These are phyloP conservation scores for Cystobasidiaceae sp. DNA, from an alignment of 1,284 basidiomycete species.

Conservation along the genomic window DNA sequence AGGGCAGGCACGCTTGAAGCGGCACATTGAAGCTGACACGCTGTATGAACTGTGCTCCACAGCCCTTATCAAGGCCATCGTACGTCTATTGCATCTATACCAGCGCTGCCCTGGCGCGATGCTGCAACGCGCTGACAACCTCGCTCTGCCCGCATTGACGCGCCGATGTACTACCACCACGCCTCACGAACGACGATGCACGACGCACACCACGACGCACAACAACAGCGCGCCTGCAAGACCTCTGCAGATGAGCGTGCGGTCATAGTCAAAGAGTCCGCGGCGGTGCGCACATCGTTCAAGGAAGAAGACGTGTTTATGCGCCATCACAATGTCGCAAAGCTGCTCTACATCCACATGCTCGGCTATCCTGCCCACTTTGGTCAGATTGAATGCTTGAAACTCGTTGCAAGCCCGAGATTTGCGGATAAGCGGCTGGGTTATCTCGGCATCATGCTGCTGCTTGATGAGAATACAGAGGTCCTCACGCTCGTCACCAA, in stretches of 20 bases:
- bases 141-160: constrained; percentile 28
- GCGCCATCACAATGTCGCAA: constrained; percentile 34
- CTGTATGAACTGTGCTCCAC: not conserved
- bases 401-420: constrained; percentile 79
- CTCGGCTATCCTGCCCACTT: constrained; percentile 98
- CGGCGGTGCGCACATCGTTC: constrained; percentile 94
- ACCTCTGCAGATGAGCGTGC: constrained; percentile 97
- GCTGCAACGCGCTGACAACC: not conserved
- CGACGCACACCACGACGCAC: too few relatives aligned
- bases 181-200: too few relatives aligned
- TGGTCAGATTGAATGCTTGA: constrained; percentile 98
- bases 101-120: not conserved
- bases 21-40: not conserved
- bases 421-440: constrained; percentile 97
- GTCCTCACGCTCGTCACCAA: constrained; percentile 97
- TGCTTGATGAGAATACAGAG: constrained; percentile 96
- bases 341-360: constrained; percentile 98
- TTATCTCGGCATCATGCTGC: constrained; percentile 95
- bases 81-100: not conserved
- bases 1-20: not conserved
- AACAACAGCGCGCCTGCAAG: constrained; percentile 53
- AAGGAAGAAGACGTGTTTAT: constrained; percentile 65
- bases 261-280: constrained; percentile 96
- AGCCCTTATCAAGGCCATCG: constrained; percentile 91
- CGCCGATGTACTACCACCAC: not conserved